A percentile compares a stretch with the other conserved stretches of the same genome.
Evolutionary conservation across 768 basidiomycete species (phyloP).

Genomic region (Asterophora lycoperdoides): DNA sequence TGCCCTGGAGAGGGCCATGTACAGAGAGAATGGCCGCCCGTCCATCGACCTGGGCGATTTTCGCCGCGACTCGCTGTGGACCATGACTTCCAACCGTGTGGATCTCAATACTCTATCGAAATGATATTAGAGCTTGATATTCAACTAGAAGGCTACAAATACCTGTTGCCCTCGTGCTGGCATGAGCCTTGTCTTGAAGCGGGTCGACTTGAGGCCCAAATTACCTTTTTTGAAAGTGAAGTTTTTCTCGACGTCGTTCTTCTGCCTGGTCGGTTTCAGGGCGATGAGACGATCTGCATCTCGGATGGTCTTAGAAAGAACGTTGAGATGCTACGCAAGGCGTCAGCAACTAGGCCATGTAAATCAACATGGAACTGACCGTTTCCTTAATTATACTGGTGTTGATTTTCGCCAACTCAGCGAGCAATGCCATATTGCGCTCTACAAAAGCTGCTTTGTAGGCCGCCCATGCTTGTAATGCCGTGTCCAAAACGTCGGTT

Average conservation of each 20-base stretch:
- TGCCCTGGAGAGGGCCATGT: conserved; percentile 21
- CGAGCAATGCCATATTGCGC: conserved; percentile 13
- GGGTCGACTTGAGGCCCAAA: conserved; percentile 32
- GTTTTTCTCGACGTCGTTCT: conserved; percentile 40
- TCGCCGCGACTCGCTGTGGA: conserved; percentile 16
- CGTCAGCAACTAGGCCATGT: not conserved
- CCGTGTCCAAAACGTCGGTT: conserved; percentile 20
- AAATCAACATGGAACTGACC: conserved; percentile 21
- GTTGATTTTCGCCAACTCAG: conserved; percentile 20
- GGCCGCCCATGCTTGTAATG: conserved; percentile 44
- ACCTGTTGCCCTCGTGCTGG: conserved; percentile 22
- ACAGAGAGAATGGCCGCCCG: conserved; percentile 32
- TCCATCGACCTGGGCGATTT: conserved; percentile 30
- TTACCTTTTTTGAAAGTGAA: conserved; percentile 25
- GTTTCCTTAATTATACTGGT: conserved; percentile 18
- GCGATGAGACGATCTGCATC: conserved; percentile 31
- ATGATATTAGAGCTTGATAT: not conserved
- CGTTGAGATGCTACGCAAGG: conserved; percentile 32
- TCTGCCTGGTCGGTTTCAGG: conserved; percentile 40
- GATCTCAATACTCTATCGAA: conserved; percentile 20
- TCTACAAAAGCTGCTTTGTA: conserved; percentile 29
- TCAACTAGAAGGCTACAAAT: not conserved
- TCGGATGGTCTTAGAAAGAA: conserved; percentile 36
- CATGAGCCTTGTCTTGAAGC: conserved; percentile 43
- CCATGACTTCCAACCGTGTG: conserved; percentile 12